A percentile compares a stretch with the other conserved stretches of the same genome.
phyloP scores from a whole-genome alignment of 495 filamentous ascomycete species.

The Penicillium manginii region DNA sequence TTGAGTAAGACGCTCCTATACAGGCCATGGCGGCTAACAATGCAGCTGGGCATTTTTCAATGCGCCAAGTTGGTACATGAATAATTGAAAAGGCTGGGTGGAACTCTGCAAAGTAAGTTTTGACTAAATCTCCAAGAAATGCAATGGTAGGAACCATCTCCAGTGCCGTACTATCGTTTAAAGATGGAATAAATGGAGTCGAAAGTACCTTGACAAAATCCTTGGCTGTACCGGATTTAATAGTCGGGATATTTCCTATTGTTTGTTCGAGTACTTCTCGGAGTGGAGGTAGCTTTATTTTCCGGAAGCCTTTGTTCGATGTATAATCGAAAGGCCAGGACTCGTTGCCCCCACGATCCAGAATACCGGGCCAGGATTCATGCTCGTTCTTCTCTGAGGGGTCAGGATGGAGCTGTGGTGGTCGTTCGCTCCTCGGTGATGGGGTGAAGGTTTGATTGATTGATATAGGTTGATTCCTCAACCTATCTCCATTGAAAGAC shows the following conservation, averaged over 20 bases:
- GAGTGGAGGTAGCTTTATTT: background rate
- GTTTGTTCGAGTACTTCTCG: background rate
- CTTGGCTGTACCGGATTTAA: background rate
- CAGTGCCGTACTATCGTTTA: background rate
- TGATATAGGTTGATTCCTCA: background rate
- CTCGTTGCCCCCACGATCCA: background rate
- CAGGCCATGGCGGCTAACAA: background rate
- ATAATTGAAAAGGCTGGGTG: background rate
- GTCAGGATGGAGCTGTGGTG: background rate
- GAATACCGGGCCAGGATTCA: slow-evolving; percentile 1
- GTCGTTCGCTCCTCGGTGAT: background rate
- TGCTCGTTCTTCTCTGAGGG: background rate
- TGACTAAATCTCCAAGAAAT: background rate
- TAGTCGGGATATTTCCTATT: background rate
- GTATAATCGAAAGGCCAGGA: slow-evolving; percentile 1
- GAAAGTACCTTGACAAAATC: background rate
- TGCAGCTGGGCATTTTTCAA: background rate
- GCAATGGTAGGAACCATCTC: background rate
- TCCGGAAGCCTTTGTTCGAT: background rate
- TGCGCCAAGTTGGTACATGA: background rate
- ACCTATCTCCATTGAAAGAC: background rate
- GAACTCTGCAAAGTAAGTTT: background rate
- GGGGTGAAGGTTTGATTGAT: background rate
- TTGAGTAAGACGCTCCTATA: background rate
- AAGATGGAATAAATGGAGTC: background rate